These are phyloP conservation scores for Termitomyces sp. DNA, from an alignment of 768 basidiomycete species.

Conservation along the genomic window DNA sequence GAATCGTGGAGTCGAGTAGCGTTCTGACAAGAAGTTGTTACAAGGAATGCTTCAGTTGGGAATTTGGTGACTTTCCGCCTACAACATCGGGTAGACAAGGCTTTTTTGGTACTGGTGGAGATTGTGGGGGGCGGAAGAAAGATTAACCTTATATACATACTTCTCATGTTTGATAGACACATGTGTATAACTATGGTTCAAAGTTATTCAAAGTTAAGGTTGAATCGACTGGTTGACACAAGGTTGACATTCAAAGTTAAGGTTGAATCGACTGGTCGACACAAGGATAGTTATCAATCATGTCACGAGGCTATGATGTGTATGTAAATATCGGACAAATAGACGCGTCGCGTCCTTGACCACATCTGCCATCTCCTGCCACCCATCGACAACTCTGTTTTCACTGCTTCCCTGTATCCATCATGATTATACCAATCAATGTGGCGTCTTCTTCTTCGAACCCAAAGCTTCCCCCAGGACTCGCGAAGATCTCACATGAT, in stretches of 20 bases:
- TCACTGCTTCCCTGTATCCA: background rate
- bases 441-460: conserved; percentile 31
- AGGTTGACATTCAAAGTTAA: no score
- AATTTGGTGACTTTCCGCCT: conserved; percentile 47
- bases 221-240: no score
- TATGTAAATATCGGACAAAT: conserved; percentile 6
- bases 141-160: background rate
- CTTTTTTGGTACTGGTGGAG: background rate
- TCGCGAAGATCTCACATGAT: conserved; percentile 73
- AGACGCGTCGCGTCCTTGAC: conserved; percentile 15
- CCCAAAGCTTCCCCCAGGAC: conserved; percentile 54
- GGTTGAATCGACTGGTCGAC: no score
- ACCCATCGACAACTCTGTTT: background rate
- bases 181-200: background rate
- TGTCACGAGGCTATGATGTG: no score
- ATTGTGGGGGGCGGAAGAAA: conserved; percentile 3
- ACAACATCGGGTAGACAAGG: background rate
- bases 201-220: no score
- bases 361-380: background rate
- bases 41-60: conserved; percentile 72
- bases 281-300: no score
- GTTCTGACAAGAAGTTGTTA: background rate
- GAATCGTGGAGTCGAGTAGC: background rate
- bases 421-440: conserved; percentile 68
- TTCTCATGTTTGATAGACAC: background rate